These are phyloP conservation scores for Mycena citricolor DNA, from an alignment of 1,284 basidiomycete genomes.

Conservation along the genomic window DNA sequence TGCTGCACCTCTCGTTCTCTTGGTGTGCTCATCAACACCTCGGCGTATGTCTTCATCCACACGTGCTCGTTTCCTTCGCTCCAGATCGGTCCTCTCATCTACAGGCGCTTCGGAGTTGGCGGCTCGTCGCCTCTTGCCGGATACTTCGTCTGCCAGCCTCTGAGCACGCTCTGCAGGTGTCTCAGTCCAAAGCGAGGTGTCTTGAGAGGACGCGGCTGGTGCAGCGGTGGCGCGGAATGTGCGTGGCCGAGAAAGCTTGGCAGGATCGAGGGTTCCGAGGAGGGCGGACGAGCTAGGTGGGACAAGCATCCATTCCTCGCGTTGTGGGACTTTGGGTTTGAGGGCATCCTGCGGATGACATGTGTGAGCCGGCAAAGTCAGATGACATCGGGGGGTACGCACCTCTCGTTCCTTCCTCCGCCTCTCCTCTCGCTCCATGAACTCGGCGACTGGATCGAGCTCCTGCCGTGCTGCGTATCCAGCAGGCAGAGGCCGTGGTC, in stretches of 20 bases:
- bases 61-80: conserved; percentile 50
- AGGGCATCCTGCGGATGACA: conserved; percentile 54
- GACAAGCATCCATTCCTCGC: conserved; percentile 95
- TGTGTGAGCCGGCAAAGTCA: not conserved
- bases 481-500: conserved; percentile 68
- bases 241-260: conserved; percentile 54
- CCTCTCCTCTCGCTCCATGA: conserved; percentile 79
- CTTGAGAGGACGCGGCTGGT: conserved; percentile 37
- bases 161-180: conserved; percentile 86
- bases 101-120: conserved; percentile 52
- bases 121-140: conserved; percentile 77
- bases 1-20: conserved; percentile 62
- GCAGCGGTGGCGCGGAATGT: conserved; percentile 73
- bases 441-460: conserved; percentile 69
- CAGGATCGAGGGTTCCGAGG: conserved; percentile 70
- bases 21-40: conserved; percentile 78
- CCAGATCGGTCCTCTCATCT: conserved; percentile 33
- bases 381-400: conserved; percentile 20
- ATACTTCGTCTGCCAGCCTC: conserved; percentile 82
- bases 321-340: conserved; percentile 71
- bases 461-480: conserved; percentile 33
- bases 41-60: conserved; percentile 67
- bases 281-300: conserved; percentile 81
- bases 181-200: conserved; percentile 86
- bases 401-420: conserved; percentile 67